A percentile compares a stretch with the other conserved stretches of the same genome.
These are phyloP conservation scores for Pulicaria dysenterica DNA, from an alignment of 129 eudicot species.

Conservation along the genomic window DNA sequence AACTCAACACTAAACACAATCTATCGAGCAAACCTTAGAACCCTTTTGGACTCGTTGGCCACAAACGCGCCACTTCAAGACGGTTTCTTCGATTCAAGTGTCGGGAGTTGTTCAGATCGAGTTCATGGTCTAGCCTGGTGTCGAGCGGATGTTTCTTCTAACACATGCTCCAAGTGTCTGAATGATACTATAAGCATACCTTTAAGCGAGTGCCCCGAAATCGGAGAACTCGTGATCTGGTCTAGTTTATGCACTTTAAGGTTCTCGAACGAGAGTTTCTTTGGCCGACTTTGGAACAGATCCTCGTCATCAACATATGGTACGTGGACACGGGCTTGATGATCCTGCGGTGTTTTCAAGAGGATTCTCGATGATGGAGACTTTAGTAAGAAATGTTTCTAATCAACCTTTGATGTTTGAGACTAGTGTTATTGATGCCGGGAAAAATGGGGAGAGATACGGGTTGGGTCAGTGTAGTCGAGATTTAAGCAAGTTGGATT, in stretches of 20 bases:
- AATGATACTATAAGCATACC: not conserved
- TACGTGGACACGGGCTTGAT: not conserved
- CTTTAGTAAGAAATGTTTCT: conserved; percentile 23
- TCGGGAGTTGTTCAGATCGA: conserved; percentile 19
- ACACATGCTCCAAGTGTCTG: conserved; percentile 25
- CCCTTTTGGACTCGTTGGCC: conserved; percentile 10
- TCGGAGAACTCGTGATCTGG: conserved; percentile 20
- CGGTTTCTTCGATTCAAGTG: conserved; percentile 31
- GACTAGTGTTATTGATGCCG: conserved; percentile 23
- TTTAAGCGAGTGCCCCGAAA: conserved; percentile 27
- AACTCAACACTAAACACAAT: conserved; percentile 26
- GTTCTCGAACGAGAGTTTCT: conserved; percentile 29
- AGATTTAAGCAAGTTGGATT: conserved; percentile 30
- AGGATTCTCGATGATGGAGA: conserved; percentile 39
- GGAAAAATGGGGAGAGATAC: conserved; percentile 26
- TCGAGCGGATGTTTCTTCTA: conserved; percentile 32
- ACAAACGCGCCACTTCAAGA: conserved; percentile 20
- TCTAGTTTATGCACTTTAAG: conserved; percentile 28
- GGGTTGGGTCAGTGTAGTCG: conserved; percentile 41
- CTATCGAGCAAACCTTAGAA: conserved; percentile 23
- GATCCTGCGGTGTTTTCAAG: conserved; percentile 24
- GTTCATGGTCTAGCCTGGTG: conserved; percentile 33
- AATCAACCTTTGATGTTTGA: conserved; percentile 34
- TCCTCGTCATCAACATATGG: conserved; percentile 5
- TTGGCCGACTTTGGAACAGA: conserved; percentile 18